Evolutionary conservation across 805 yeast species (phyloP).

Genomic region (Wickerhamomyces hampshirensis): DNA sequence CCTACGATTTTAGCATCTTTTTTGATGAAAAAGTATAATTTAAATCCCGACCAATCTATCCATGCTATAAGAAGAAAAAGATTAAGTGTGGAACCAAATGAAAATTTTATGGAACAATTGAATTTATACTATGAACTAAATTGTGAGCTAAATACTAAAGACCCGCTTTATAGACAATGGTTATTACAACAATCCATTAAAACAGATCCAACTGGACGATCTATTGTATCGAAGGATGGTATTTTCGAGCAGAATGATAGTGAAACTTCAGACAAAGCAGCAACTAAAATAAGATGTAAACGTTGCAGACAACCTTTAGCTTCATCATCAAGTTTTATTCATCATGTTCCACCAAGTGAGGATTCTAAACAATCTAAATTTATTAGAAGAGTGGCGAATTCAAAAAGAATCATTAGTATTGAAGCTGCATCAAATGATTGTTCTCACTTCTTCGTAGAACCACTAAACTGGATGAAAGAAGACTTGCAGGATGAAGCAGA

Average conservation of each 20-base stretch:
- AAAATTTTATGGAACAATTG: conserved; percentile 69
- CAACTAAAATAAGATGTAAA: conserved; percentile 62
- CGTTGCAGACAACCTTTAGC: conserved; percentile 76
- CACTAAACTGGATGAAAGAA: conserved; percentile 85
- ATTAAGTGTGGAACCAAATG: conserved; percentile 62
- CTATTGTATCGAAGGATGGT: conserved; percentile 25
- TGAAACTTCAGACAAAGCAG: conserved; percentile 16
- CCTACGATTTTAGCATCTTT: conserved; percentile 85
- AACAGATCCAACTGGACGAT: conserved; percentile 38
- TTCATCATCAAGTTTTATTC: conserved; percentile 50
- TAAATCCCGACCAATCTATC: conserved; percentile 56
- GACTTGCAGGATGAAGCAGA: conserved; percentile 65
- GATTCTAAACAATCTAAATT: conserved; percentile 64
- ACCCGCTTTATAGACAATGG: conserved; percentile 40
- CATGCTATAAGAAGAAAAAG: conserved; percentile 72
- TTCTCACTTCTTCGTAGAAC: conserved; percentile 85
- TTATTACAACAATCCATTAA: conserved; percentile 31
- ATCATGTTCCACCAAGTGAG: conserved; percentile 63
- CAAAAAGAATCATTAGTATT: conserved; percentile 53
- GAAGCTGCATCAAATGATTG: conserved; percentile 58
- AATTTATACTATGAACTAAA: conserved; percentile 49
- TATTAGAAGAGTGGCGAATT: conserved; percentile 56
- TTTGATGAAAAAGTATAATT: conserved; percentile 70
- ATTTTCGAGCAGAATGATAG: conserved; percentile 24
- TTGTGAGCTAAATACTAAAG: conserved; percentile 27